Evolutionary conservation across 2,329 filamentous ascomycete genomes (phyloP).

Genomic region (Dothideomycetidae sp.): DNA sequence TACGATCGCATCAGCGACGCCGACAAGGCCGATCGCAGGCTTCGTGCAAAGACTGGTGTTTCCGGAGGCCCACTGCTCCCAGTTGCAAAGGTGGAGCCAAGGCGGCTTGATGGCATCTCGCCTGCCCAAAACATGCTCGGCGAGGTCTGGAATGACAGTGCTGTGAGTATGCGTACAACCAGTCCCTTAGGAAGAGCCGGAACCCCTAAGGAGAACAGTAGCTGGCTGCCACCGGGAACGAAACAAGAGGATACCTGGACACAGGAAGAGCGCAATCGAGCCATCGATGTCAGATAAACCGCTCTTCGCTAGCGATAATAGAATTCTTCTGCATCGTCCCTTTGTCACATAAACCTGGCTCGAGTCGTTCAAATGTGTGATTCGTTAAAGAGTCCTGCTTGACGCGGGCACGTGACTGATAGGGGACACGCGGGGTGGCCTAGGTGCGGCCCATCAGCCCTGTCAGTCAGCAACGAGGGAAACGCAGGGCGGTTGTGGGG

Average conservation of each 20-base stretch:
- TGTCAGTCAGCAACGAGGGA: too few species aligned
- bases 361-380: too few species aligned
- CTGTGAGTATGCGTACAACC: background rate
- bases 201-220: background rate
- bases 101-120: conserved; percentile 23
- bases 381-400: too few species aligned
- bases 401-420: too few species aligned
- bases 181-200: background rate
- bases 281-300: conserved; percentile 9
- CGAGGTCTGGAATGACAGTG: conserved; percentile 4
- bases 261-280: conserved; percentile 7
- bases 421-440: too few species aligned
- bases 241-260: conserved; percentile 77
- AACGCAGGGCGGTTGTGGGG: too few species aligned
- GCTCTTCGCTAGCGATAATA: too few species aligned
- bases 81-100: conserved; percentile 25
- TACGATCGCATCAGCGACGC: conserved; percentile 87
- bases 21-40: conserved; percentile 73
- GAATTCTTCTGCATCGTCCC: too few species aligned
- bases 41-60: conserved; percentile 46
- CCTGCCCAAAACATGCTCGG: background rate
- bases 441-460: too few species aligned
- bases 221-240: conserved; percentile 66
- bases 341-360: too few species aligned
- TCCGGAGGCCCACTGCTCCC: conserved; percentile 54